These are phyloP conservation scores for Cantharellus cinnabarinus DNA, from an alignment of 768 basidiomycete genomes.

Conservation along the genomic window DNA sequence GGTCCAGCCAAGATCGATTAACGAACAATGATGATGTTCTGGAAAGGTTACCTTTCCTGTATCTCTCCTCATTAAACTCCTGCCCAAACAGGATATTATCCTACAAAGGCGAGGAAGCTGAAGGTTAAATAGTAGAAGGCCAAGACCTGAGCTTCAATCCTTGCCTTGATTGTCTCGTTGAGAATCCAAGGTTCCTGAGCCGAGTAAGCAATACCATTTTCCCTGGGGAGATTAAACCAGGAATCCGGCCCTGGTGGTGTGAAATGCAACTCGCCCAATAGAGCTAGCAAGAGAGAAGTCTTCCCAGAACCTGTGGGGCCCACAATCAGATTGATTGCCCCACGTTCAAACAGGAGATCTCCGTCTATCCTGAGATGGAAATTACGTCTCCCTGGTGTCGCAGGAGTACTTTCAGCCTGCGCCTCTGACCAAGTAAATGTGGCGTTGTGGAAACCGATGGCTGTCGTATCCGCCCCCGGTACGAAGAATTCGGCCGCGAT, in stretches of 20 bases:
- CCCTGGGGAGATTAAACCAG: slow-evolving; percentile 49
- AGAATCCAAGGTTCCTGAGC: slow-evolving; percentile 76
- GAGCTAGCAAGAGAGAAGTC: slow-evolving; percentile 13
- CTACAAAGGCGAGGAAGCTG: slow-evolving; percentile 16
- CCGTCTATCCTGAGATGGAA: slow-evolving; percentile 16
- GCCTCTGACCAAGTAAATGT: slow-evolving; percentile 31
- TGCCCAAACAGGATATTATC: slow-evolving; percentile 32
- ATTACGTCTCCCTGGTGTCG: slow-evolving; percentile 25
- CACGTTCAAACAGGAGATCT: slow-evolving; percentile 17
- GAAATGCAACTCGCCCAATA: slow-evolving; percentile 23
- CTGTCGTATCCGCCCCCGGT: slow-evolving; percentile 6
- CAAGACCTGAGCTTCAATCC: not conserved
- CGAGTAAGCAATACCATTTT: slow-evolving; percentile 52
- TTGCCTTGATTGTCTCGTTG: slow-evolving; percentile 52
- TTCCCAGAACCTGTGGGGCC: slow-evolving; percentile 18
- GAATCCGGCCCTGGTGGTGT: slow-evolving; percentile 22
- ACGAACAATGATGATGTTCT: too few relatives aligned
- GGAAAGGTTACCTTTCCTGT: slow-evolving; percentile 18
- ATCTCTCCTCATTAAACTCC: slow-evolving; percentile 23
- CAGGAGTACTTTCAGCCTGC: slow-evolving; percentile 26
- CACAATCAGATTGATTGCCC: slow-evolving; percentile 19
- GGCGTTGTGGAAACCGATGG: slow-evolving; percentile 18
- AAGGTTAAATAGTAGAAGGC: not conserved
- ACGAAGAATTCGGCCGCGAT: slow-evolving; percentile 4
- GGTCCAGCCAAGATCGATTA: too few relatives aligned